These are phyloP conservation scores for Debaryomyces psychrophilus DNA, from an alignment of 1,139 yeast genomes.

Conservation along the genomic window DNA sequence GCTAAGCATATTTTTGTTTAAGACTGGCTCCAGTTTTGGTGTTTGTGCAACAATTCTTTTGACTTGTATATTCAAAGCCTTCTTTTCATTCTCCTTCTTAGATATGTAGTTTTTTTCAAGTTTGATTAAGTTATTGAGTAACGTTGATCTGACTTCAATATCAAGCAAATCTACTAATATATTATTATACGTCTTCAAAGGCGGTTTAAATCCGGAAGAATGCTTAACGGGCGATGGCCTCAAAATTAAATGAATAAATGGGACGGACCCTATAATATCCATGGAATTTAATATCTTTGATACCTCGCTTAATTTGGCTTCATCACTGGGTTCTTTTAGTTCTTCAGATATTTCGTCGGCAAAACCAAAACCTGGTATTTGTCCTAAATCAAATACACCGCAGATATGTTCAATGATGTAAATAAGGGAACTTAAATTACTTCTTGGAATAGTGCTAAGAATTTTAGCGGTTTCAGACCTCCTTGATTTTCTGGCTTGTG, in stretches of 20 bases:
- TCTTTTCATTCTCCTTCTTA: conserved; percentile 37
- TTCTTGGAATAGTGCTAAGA: conserved; percentile 42
- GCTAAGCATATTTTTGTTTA: conserved; percentile 12
- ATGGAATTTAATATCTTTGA: conserved; percentile 34
- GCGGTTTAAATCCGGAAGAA: conserved; percentile 48
- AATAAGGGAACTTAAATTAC: conserved; percentile 44
- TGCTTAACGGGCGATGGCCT: conserved; percentile 45
- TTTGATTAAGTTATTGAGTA: conserved; percentile 31
- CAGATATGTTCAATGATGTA: conserved; percentile 42
- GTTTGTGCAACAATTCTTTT: conserved; percentile 9
- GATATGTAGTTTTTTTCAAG: conserved; percentile 33
- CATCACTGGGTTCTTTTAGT: conserved; percentile 19
- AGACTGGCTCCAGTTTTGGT: background rate
- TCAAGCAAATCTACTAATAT: conserved; percentile 36
- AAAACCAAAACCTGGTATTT: conserved; percentile 32
- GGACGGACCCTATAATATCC: conserved; percentile 43
- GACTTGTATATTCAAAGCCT: conserved; percentile 14
- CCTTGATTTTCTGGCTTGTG: conserved; percentile 11
- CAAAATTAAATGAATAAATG: conserved; percentile 45
- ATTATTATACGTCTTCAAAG: conserved; percentile 30
- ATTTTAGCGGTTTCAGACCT: conserved; percentile 28
- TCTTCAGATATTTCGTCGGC: conserved; percentile 31
- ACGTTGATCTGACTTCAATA: conserved; percentile 26
- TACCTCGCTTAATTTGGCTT: conserved; percentile 15
- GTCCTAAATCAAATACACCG: conserved; percentile 26